These are phyloP conservation scores for Pseudoturritis turrita DNA, from an alignment of 345 rosid genomes.

Conservation along the genomic window DNA sequence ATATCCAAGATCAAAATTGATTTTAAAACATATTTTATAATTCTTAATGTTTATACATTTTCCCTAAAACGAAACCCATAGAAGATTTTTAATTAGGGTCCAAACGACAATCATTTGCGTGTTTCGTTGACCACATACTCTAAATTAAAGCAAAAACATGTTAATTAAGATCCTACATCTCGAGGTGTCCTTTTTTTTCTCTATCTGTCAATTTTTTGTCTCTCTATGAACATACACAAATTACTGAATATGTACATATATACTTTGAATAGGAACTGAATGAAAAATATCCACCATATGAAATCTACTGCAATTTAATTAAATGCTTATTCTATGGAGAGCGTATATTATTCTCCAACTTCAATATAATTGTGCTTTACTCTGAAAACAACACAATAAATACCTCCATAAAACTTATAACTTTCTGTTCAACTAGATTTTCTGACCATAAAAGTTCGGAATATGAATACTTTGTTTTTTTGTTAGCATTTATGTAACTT, in stretches of 20 bases:
- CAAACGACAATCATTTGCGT: slow-evolving; percentile 15
- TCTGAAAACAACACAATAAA: slow-evolving; percentile 1
- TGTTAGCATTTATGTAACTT: too few species aligned
- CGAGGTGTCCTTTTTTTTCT: slow-evolving; percentile 9
- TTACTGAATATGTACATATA: not conserved
- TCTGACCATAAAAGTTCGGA: too few species aligned
- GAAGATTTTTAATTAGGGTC: slow-evolving; percentile 4
- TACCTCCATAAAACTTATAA: not conserved
- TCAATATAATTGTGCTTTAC: not conserved
- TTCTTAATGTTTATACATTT: not conserved
- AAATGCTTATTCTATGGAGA: not conserved
- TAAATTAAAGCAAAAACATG: slow-evolving; percentile 14
- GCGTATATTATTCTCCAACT: not conserved
- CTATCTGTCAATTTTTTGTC: slow-evolving; percentile 4
- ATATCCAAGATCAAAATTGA: not conserved
- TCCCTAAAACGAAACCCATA: not conserved
- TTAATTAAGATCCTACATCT: slow-evolving; percentile 7
- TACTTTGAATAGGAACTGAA: not conserved
- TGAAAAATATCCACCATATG: slow-evolving; percentile 7
- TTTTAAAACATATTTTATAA: not conserved
- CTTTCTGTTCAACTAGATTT: too few species aligned
- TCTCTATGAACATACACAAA: not conserved
- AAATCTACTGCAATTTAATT: not conserved
- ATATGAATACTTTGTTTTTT: too few species aligned
- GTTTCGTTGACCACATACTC: slow-evolving; percentile 19